Evolutionary conservation across 805 yeast species (phyloP).

Genomic region (Yamadazyma laniorum): DNA sequence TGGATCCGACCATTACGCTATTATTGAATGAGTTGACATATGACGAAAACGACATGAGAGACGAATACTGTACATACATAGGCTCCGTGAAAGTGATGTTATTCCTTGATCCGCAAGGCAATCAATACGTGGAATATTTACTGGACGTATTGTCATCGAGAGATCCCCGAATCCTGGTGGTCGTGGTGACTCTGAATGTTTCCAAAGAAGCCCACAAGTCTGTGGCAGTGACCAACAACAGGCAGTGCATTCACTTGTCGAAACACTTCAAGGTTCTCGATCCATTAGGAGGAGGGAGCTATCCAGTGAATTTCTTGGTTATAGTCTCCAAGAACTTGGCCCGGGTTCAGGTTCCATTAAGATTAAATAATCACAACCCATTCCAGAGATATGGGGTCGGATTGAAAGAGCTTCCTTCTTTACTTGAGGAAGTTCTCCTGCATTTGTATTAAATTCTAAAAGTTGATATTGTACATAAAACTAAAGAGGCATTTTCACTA

Average conservation of each 20-base stretch:
- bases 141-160: neutral
- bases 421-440: slow-evolving; percentile 8
- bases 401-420: slow-evolving; percentile 10
- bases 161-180: slow-evolving; percentile 2
- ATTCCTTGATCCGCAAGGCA: slow-evolving; percentile 33
- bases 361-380: slow-evolving; percentile 15
- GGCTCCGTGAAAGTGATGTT: slow-evolving; percentile 16
- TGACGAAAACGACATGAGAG: slow-evolving; percentile 67
- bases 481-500: slow-evolving; percentile 11
- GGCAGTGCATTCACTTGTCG: slow-evolving; percentile 22
- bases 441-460: neutral
- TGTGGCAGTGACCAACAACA: slow-evolving; percentile 8
- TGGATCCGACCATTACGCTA: slow-evolving; percentile 4
- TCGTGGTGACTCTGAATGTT: slow-evolving; percentile 2
- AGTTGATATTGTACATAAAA: neutral
- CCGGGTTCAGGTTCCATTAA: slow-evolving; percentile 17
- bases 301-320: slow-evolving; percentile 31
- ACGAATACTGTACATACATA: slow-evolving; percentile 46
- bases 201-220: neutral
- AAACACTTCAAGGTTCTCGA: slow-evolving; percentile 25
- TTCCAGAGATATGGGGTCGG: slow-evolving; percentile 23
- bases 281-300: slow-evolving; percentile 38
- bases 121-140: slow-evolving; percentile 23
- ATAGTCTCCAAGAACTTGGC: slow-evolving; percentile 12
- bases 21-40: slow-evolving; percentile 1